Percentiles rank a stretch among this genome's conserved stretches.
phyloP scores from a whole-genome alignment of 176 grass and related monocot genomes.

The Juncus inflexus region DNA sequence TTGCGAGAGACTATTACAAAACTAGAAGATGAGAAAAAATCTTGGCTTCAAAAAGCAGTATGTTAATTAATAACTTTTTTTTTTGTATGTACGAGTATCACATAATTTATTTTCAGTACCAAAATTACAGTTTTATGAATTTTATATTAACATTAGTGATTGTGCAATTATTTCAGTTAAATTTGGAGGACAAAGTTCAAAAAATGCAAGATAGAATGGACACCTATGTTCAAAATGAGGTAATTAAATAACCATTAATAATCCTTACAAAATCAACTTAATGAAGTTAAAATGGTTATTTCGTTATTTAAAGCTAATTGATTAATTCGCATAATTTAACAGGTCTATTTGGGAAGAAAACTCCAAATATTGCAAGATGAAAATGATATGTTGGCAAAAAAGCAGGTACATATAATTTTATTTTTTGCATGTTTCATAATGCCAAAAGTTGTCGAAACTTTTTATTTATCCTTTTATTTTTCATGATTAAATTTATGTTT shows the following conservation, averaged over 20 bases:
- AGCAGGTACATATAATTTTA: conserved; percentile 52
- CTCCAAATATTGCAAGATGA: conserved; percentile 57
- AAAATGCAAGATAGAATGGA: conserved; percentile 52
- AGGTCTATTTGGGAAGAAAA: conserved; percentile 55
- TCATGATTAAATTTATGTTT: not conserved
- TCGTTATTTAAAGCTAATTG: not conserved
- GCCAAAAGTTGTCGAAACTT: not conserved
- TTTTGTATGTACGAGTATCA: conserved; percentile 9
- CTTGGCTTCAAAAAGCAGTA: conserved; percentile 54
- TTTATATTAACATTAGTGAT: conserved; percentile 13
- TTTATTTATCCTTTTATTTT: conserved; percentile 1
- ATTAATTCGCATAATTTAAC: conserved; percentile 22
- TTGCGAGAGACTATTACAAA: conserved; percentile 48
- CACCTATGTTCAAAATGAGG: conserved; percentile 45
- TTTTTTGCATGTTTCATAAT: conserved; percentile 21
- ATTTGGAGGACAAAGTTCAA: conserved; percentile 47
- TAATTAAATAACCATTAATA: no score
- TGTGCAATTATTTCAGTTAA: conserved; percentile 35
- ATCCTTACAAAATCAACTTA: not conserved
- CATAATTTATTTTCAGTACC: not conserved
- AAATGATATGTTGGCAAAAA: conserved; percentile 47
- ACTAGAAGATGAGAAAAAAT: conserved; percentile 59
- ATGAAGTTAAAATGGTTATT: no score
- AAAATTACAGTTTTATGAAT: not conserved
- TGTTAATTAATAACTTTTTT: conserved; percentile 2